Base-by-base conservation (phyloP, 2,329 filamentous ascomycete species). In the Epicoccum sorghinum region DNA sequence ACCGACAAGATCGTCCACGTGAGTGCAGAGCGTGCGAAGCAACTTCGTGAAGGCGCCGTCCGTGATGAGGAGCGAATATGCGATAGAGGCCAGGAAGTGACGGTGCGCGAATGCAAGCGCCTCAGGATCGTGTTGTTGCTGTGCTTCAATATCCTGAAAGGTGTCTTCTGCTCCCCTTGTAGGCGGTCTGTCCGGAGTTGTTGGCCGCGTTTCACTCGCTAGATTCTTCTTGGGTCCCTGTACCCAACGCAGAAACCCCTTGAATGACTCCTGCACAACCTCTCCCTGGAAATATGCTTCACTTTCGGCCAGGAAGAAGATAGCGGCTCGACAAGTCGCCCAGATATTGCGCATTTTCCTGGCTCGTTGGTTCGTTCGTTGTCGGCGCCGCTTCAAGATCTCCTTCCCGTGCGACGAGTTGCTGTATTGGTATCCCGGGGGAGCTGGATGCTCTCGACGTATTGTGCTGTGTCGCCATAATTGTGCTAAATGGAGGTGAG, bases 261-360 rank as follows among this genome's bases (percentile, higher is more conserved):
- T 83, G 86, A 92, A 97, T 1, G 91, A 87, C 29, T 87, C 87
- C 55, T 87, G 85, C 12, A 97, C 88, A 6, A 98, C 88, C 68
- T 96, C 92, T 1, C 90, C 91, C 72, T 97, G 93, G 39, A 98
- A 86, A 66, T 96, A 98, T 3, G 86, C 86, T 62, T 93, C 89
- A 12, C 91, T 88, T 71, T 97, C 93, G 0, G 90, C 91, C 3
- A 98, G 80, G 63, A 98, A 89, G 76, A 96, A 97, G 4, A 96
- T 85, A 1, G 91, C 89, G 2, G 92, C 90, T 67, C 90, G 92
- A 63, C 89, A 89, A 0, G 91, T 96, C 0, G 92, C 93, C 95
- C 95, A 99, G 0, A 93, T 84, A 59, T 87, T 89, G 13, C 95
- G 86, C 82, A 96, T 89, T 0, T 84, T 82, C 30, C 82, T 80